Evolutionary conservation across 441 rosid genomes (phyloP).

Genomic region (Populus hybrid): DNA sequence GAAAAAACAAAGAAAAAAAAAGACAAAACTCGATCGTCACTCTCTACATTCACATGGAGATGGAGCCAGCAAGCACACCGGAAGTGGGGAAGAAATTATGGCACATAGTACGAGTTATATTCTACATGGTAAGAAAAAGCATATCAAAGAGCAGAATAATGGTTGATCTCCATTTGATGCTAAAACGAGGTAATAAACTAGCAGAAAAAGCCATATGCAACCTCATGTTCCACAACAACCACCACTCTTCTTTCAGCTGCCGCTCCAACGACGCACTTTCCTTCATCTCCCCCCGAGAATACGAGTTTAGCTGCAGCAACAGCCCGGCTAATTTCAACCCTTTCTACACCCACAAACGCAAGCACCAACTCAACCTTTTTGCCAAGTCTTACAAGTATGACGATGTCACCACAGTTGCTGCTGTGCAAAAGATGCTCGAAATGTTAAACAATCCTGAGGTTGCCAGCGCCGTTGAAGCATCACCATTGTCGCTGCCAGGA

Average conservation of each 20-base stretch:
- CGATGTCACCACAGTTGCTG: conserved; percentile 39
- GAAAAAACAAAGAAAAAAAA: neutral
- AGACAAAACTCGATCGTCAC: too few species aligned
- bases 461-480: conserved; percentile 24
- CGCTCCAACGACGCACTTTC: conserved; percentile 34
- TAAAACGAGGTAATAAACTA: conserved; percentile 58
- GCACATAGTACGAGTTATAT: conserved; percentile 43
- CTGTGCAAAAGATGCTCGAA: conserved; percentile 63
- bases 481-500: conserved; percentile 52
- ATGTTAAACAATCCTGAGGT: conserved; percentile 40
- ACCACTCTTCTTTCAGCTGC: conserved; percentile 40
- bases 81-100: conserved; percentile 55
- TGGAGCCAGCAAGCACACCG: conserved; percentile 35
- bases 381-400: conserved; percentile 32
- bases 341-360: conserved; percentile 34
- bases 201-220: conserved; percentile 53
- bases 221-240: conserved; percentile 35
- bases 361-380: conserved; percentile 19
- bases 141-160: conserved; percentile 54
- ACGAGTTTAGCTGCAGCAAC: conserved; percentile 85
- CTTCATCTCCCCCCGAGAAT: conserved; percentile 46
- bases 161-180: conserved; percentile 53
- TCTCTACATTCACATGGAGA: conserved; percentile 20
- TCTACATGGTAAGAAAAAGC: conserved; percentile 62
- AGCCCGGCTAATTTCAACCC: conserved; percentile 40